These are phyloP conservation scores for Solanum etuberosum DNA, from an alignment of 257 asterid species.

Conservation along the genomic window DNA sequence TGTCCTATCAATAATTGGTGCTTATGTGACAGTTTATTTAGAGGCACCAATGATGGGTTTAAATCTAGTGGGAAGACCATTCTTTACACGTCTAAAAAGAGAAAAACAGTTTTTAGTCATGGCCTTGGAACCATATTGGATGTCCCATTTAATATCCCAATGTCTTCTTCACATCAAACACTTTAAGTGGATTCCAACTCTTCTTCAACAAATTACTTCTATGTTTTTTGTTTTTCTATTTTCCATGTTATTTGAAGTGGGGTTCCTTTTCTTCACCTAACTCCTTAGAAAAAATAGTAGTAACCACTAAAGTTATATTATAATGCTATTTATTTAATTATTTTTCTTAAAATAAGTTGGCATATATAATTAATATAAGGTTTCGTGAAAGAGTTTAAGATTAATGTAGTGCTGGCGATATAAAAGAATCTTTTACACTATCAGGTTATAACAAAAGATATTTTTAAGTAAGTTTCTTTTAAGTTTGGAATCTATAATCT, in stretches of 20 bases:
- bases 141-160: conserved; percentile 28
- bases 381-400: neutral
- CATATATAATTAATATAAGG: neutral
- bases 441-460: neutral
- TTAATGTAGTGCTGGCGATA: too few relatives aligned
- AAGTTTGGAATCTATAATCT: neutral
- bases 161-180: conserved; percentile 42
- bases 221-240: neutral
- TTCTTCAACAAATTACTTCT: conserved; percentile 17
- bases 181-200: conserved; percentile 72
- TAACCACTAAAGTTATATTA: neutral
- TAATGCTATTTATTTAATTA: neutral
- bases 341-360: neutral
- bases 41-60: conserved; percentile 38
- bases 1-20: conserved; percentile 60
- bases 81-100: conserved; percentile 55
- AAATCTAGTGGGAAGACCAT: conserved; percentile 52
- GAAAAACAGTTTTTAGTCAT: conserved; percentile 6
- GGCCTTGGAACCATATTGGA: conserved; percentile 20
- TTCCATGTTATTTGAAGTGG: conserved; percentile 16
- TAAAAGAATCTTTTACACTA: neutral
- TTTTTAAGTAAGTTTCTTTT: neutral
- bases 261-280: conserved; percentile 65
- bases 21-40: conserved; percentile 22
- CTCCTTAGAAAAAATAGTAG: conserved; percentile 8